Conservation (phyloP, 805 yeast genomes). For the Myxozyma udenii region DNA sequence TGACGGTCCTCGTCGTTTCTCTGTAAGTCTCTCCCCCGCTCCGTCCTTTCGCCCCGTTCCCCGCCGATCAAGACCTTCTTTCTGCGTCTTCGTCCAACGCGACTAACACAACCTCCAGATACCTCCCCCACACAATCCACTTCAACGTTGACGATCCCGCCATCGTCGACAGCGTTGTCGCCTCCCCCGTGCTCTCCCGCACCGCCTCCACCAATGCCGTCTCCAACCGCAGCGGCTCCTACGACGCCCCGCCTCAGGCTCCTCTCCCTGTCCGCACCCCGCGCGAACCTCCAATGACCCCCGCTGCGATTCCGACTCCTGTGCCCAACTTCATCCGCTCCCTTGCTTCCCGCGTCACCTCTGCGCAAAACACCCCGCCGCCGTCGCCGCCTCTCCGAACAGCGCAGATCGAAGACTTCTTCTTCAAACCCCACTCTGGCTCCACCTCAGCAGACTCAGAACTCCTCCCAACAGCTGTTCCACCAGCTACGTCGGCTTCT, state of each 20-base stretch:
- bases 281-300: conserved; percentile 4
- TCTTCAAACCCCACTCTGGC: conserved; percentile 14
- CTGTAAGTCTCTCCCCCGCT: conserved; percentile 19
- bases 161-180: conserved; percentile 14
- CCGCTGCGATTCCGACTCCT: conserved; percentile 12
- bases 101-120: too few species aligned
- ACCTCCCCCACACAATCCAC: conserved; percentile 32
- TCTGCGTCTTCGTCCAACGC: too few species aligned
- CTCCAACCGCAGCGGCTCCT: conserved; percentile 9
- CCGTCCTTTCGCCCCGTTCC: neutral
- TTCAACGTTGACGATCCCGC: conserved; percentile 31
- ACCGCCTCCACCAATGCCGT: conserved; percentile 8
- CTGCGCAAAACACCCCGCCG: conserved; percentile 27
- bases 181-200: conserved; percentile 21
- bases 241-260: conserved; percentile 12
- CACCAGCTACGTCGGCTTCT: neutral
- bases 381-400: conserved; percentile 24
- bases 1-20: conserved; percentile 33
- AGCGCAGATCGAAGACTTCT: conserved; percentile 20
- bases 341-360: conserved; percentile 29
- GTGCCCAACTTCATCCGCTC: conserved; percentile 23
- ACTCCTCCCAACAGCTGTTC: too few species aligned
- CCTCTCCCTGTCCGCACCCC: conserved; percentile 1
- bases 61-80: too few species aligned
- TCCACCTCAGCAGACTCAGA: neutral